phyloP scores from a whole-genome alignment of 2,329 filamentous ascomycete species.

The Rhynchosporium secalis region DNA sequence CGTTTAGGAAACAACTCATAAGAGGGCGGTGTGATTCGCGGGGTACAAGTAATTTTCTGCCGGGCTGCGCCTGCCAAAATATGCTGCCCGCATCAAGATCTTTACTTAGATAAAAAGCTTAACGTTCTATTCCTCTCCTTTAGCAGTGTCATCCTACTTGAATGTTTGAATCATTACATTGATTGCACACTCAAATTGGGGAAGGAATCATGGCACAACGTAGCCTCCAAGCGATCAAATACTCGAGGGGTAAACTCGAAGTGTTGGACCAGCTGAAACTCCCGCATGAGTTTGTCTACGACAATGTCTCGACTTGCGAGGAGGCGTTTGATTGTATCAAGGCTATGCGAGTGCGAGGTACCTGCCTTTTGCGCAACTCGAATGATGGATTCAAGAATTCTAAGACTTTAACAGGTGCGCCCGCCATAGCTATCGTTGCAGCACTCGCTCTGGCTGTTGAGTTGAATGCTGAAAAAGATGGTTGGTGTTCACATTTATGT shows the following conservation, averaged over 20 bases:
- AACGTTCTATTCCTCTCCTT: too few relatives aligned
- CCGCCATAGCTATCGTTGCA: constrained; percentile 97
- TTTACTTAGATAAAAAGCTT: too few relatives aligned
- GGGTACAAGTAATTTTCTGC: too few relatives aligned
- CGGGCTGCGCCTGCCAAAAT: too few relatives aligned
- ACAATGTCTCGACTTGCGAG: constrained; percentile 66
- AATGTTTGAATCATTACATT: background rate
- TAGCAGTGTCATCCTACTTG: background rate
- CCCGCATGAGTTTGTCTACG: constrained; percentile 78
- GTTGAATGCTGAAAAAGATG: constrained; percentile 57
- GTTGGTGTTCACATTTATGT: constrained; percentile 36
- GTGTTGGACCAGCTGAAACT: constrained; percentile 83
- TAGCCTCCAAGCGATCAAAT: constrained; percentile 74
- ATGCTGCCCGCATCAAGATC: too few relatives aligned
- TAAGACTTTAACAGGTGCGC: constrained; percentile 59
- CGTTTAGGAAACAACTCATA: too few relatives aligned
- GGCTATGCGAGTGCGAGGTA: constrained; percentile 72
- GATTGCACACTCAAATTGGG: background rate
- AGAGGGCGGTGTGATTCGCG: too few relatives aligned
- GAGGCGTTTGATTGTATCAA: constrained; percentile 83
- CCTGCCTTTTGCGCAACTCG: constrained; percentile 1
- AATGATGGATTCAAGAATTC: constrained; percentile 11
- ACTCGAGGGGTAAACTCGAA: constrained; percentile 68
- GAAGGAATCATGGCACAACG: constrained; percentile 14
- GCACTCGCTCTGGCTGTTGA: constrained; percentile 86